These are phyloP conservation scores for Eucalyptus shirleyi DNA, from an alignment of 345 rosid genomes.

Conservation along the genomic window DNA sequence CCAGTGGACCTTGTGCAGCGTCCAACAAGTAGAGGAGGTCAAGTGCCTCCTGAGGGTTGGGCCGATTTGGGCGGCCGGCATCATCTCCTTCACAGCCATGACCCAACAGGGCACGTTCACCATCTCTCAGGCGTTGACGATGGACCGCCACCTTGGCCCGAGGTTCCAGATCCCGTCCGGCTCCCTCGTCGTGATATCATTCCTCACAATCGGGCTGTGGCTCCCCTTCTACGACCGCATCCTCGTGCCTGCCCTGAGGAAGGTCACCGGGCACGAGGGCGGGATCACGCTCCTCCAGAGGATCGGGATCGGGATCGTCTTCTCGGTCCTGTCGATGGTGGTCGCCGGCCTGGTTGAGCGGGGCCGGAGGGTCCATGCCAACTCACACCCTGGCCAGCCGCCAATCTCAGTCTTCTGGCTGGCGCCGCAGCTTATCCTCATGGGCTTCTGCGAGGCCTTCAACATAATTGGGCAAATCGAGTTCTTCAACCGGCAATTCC, in stretches of 20 bases:
- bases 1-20: constrained; percentile 44
- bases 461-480: constrained; percentile 46
- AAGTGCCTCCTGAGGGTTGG: constrained; percentile 42
- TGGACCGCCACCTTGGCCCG: constrained; percentile 51
- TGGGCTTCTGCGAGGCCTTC: constrained; percentile 56
- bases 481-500: constrained; percentile 50
- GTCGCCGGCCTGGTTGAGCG: constrained; percentile 34
- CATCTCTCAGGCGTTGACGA: constrained; percentile 34
- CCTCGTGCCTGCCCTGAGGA: constrained; percentile 26
- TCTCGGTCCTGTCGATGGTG: constrained; percentile 34
- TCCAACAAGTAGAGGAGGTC: constrained; percentile 60
- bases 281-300: constrained; percentile 56
- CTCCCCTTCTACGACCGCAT: constrained; percentile 48
- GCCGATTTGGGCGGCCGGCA: constrained; percentile 50
- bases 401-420: constrained; percentile 41
- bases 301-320: constrained; percentile 34
- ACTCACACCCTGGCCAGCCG: background rate
- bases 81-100: constrained; percentile 23
- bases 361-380: constrained; percentile 20
- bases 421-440: constrained; percentile 43
- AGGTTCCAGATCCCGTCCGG: constrained; percentile 49
- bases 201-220: constrained; percentile 47
- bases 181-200: constrained; percentile 19
- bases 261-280: constrained; percentile 22
- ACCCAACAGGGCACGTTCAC: constrained; percentile 33